These are phyloP conservation scores for Dactylellina cionopaga DNA, from an alignment of 2,329 filamentous ascomycete species.

Conservation along the genomic window DNA sequence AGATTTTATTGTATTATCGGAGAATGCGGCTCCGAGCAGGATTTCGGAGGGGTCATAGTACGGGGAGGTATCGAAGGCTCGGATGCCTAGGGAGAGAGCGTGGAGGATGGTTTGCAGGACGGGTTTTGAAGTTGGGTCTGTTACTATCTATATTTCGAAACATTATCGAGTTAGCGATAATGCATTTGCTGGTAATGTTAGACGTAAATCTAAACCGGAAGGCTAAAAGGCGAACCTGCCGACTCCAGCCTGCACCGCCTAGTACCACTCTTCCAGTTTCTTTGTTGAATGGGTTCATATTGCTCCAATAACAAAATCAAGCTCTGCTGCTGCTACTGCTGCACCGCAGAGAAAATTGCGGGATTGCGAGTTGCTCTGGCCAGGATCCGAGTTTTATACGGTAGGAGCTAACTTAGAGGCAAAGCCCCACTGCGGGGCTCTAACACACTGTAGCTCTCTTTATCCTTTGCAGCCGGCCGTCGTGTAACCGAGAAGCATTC, in stretches of 20 bases:
- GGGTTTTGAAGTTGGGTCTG: conserved; percentile 64
- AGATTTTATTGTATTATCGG: conserved; percentile 50
- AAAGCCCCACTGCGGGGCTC: conserved; percentile 37
- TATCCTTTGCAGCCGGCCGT: conserved; percentile 26
- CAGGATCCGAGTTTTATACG: conserved; percentile 10
- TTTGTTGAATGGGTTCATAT: conserved; percentile 43
- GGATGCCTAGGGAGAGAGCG: conserved; percentile 64
- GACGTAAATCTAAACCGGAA: conserved; percentile 60
- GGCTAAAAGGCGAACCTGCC: conserved; percentile 25
- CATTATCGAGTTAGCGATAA: conserved; percentile 56
- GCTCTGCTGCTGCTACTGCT: not conserved
- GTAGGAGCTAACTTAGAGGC: conserved; percentile 4
- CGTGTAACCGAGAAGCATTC: conserved; percentile 15
- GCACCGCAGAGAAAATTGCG: no score
- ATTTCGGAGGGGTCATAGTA: conserved; percentile 68
- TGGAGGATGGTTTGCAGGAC: conserved; percentile 64
- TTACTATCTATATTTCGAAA: conserved; percentile 62
- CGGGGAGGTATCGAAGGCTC: conserved; percentile 67
- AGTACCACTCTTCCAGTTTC: conserved; percentile 30
- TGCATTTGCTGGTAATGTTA: not conserved
- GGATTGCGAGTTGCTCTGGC: not conserved
- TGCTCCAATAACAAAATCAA: not conserved
- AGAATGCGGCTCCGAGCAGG: conserved; percentile 62
- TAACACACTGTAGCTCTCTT: conserved; percentile 13
- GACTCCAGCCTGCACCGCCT: conserved; percentile 48